A percentile compares a stretch with the other conserved stretches of the same genome.
phyloP scores from a whole-genome alignment of 345 rosid species.

The Pistacia vera region DNA sequence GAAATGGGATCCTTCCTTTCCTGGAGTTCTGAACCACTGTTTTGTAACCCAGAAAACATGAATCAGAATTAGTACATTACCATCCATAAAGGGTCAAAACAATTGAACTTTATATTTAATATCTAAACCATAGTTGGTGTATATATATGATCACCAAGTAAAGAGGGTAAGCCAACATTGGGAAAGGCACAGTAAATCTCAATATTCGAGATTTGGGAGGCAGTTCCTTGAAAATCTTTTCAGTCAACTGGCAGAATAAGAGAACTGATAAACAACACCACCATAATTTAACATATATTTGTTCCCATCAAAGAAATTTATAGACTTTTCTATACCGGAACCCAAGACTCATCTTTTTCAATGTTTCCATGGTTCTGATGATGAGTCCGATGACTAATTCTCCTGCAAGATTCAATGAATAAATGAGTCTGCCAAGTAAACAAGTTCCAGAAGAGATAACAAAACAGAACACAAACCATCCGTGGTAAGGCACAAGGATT shows the following conservation, averaged over 20 bases:
- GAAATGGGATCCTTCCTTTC: constrained; percentile 93
- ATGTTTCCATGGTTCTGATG: constrained; percentile 90
- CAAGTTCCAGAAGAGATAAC: background rate
- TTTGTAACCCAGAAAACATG: background rate
- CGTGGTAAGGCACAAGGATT: constrained; percentile 85
- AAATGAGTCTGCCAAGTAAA: background rate
- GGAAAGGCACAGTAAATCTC: constrained; percentile 65
- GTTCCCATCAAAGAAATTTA: no score
- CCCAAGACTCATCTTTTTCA: constrained; percentile 89
- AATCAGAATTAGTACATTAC: background rate
- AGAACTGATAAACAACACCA: constrained; percentile 6
- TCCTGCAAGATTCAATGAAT: constrained; percentile 41
- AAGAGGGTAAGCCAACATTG: constrained; percentile 66
- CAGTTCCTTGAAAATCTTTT: constrained; percentile 51
- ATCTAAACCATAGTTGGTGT: background rate
- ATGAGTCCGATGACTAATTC: constrained; percentile 87
- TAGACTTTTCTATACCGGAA: constrained; percentile 45
- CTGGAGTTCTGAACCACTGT: constrained; percentile 92
- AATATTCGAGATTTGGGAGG: constrained; percentile 37
- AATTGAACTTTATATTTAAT: constrained; percentile 4
- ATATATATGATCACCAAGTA: constrained; percentile 50
- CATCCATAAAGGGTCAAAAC: background rate
- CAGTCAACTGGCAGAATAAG: constrained; percentile 51
- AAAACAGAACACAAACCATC: constrained; percentile 52
- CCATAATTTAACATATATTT: background rate